A percentile compares a stretch with the other conserved stretches of the same genome.
phyloP scores from a whole-genome alignment of 768 basidiomycete genomes.

The Clitopilus passeckerianus region DNA sequence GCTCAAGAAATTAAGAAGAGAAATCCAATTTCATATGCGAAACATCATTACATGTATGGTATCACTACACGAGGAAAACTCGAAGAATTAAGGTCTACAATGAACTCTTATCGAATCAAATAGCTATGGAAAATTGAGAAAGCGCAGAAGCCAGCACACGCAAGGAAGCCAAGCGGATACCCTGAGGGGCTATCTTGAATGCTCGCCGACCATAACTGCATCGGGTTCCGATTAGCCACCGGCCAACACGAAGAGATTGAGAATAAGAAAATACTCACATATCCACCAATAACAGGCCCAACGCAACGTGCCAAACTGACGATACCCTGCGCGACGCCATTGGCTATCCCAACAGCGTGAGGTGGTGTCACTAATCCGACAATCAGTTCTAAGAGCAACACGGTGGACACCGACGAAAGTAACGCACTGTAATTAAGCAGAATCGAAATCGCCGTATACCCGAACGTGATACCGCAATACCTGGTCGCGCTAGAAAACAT shows the following conservation, averaged over 20 bases:
- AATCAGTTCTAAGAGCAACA: too few relatives aligned
- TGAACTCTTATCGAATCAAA: constrained; percentile 52
- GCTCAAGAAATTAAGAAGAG: neutral
- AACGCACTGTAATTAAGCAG: constrained; percentile 75
- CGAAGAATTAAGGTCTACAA: neutral
- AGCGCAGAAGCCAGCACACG: constrained; percentile 56
- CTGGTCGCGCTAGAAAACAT: constrained; percentile 61
- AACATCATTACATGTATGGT: neutral
- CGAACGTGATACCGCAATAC: constrained; percentile 85
- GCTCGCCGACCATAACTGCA: constrained; percentile 70
- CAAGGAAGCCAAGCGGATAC: constrained; percentile 71
- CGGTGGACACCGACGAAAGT: too few relatives aligned
- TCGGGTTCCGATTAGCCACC: neutral
- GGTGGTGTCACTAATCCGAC: constrained; percentile 78
- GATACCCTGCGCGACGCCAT: constrained; percentile 93
- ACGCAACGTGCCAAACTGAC: constrained; percentile 90
- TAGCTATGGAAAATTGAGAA: constrained; percentile 67
- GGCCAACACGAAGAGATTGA: constrained; percentile 1
- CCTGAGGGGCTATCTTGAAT: constrained; percentile 65
- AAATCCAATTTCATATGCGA: neutral
- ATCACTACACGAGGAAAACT: neutral
- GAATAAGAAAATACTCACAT: constrained; percentile 41
- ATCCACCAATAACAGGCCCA: constrained; percentile 83
- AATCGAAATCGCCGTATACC: constrained; percentile 87
- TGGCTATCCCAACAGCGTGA: constrained; percentile 82